Base-by-base conservation (phyloP, 768 basidiomycete genomes). In the Phylloporus rhodoxanthus region DNA sequence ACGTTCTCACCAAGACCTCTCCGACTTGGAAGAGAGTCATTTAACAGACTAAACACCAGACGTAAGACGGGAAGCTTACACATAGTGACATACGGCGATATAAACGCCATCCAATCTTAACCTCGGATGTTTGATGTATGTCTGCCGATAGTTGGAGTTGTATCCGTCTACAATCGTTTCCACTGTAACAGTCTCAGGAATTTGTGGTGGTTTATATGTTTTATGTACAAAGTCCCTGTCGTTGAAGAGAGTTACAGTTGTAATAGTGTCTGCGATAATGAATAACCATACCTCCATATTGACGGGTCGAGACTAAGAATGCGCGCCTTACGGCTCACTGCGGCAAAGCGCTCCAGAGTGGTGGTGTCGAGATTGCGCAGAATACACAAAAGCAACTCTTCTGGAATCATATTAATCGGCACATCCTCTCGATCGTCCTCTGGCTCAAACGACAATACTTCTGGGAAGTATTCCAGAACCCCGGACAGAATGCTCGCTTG, bases 81-180 rank as follows among this genome's bases (percentile, higher is more conserved):
- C 72, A 57, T 90, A 95, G 65, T 92, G 91, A 60, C 91, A 94
- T 17, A 89, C 86, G 19, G 90, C 84, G 45, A 96, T 93, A 64
- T 95, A 95, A 9, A 91, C 83, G 2, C 93, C 93, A 52, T 95
- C 93, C 54, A 85, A 64, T 33, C 93, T 81, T 42, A 95, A 65
- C 41, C 93, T 79, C 13, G 91, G 91, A 50, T 91, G 87, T 65
- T 92, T 87, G 37, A 95, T 78, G 64, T 80, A 90, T 8, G 87
- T 69, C 17, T 82, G 82, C 33, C 93, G 78, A 68, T 81, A 92
- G 63, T 90, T 81, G 43, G 71, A 75, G 42, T 66, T 62, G 63
- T 81, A 82, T n/a, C 66, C 68, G 19, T 74, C 66, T 11, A 81
- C 69, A 20, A 89, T 70, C 2, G 70, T 61, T 40, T 71, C 61